Percentiles rank a stretch among this genome's conserved stretches.
Evolutionary conservation across 2,329 filamentous ascomycete genomes (phyloP).

Genomic region (Pestalotiopsis sp.): DNA sequence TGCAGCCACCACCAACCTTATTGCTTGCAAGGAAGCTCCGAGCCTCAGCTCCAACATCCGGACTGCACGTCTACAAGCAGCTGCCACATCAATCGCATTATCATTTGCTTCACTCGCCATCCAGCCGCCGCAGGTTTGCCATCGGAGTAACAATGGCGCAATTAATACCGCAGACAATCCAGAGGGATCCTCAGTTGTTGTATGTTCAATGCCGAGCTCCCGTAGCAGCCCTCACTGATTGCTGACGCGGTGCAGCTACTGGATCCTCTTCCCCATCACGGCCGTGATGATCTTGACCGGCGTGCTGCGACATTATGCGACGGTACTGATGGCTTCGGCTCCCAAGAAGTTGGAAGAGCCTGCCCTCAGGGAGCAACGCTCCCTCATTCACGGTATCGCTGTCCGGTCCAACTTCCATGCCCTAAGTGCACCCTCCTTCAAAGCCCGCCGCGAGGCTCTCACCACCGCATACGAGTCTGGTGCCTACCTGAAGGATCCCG

Average conservation of each 20-base stretch:
- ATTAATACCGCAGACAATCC: conserved; percentile 88
- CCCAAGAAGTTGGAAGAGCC: conserved; percentile 80
- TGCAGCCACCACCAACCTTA: not conserved
- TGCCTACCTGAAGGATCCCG: conserved; percentile 85
- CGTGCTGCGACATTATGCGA: conserved; percentile 93
- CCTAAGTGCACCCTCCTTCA: conserved; percentile 76
- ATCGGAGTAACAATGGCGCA: conserved; percentile 67
- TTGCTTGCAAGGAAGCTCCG: not conserved
- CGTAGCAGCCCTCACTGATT: not conserved
- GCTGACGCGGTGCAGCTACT: conserved; percentile 67
- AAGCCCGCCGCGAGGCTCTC: conserved; percentile 76
- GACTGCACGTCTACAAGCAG: not conserved
- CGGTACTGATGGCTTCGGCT: conserved; percentile 80
- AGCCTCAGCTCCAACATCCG: not conserved
- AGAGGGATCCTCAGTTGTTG: conserved; percentile 98
- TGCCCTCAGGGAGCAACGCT: conserved; percentile 82
- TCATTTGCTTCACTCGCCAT: not conserved
- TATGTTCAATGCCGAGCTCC: conserved; percentile 45
- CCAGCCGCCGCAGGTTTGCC: not conserved
- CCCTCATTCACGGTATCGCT: conserved; percentile 79
- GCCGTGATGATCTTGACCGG: conserved; percentile 97
- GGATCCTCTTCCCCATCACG: conserved; percentile 97
- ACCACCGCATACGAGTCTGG: conserved; percentile 82
- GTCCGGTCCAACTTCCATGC: conserved; percentile 81
- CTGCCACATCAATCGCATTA: not conserved